These are phyloP conservation scores for Warburgia ugandensis DNA, from an alignment of 164 flowering plant genomes.

Conservation along the genomic window DNA sequence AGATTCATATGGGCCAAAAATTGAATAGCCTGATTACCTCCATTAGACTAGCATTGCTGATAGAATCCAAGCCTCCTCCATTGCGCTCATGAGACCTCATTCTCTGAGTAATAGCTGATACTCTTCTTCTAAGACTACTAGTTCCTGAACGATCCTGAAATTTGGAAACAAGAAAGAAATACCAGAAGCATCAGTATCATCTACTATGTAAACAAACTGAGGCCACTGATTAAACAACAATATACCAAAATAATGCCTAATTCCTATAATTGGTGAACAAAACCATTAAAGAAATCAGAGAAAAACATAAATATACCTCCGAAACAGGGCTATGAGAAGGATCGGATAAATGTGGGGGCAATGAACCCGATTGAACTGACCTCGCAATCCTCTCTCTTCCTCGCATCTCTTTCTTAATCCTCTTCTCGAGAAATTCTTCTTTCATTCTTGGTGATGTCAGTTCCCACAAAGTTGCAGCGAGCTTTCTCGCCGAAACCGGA, in stretches of 20 bases:
- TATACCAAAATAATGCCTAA: background rate
- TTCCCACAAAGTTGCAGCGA: constrained; percentile 96
- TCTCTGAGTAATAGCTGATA: constrained; percentile 41
- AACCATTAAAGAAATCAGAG: constrained; percentile 1
- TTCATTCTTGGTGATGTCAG: constrained; percentile 51
- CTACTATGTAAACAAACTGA: background rate
- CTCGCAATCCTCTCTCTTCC: constrained; percentile 29
- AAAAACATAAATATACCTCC: constrained; percentile 40
- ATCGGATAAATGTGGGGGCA: constrained; percentile 91
- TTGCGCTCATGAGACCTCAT: constrained; percentile 25
- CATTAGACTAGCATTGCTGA: constrained; percentile 64
- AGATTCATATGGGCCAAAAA: too few species aligned
- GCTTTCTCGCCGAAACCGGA: constrained; percentile 85
- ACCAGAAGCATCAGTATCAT: background rate
- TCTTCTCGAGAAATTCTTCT: constrained; percentile 27
- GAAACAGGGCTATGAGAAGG: constrained; percentile 90
- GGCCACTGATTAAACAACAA: background rate
- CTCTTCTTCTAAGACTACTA: constrained; percentile 45
- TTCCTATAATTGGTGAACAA: background rate
- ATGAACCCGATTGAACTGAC: constrained; percentile 42
- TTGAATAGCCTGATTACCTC: constrained; percentile 41
- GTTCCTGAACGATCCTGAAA: constrained; percentile 65
- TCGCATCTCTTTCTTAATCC: constrained; percentile 27
- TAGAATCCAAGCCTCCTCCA: constrained; percentile 37
- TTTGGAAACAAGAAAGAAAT: constrained; percentile 22